Evolutionary conservation across 2,329 filamentous ascomycete species (phyloP), one percentile per base, ranked within the genome.

Genomic region (Cladosporium sp.): DNA sequence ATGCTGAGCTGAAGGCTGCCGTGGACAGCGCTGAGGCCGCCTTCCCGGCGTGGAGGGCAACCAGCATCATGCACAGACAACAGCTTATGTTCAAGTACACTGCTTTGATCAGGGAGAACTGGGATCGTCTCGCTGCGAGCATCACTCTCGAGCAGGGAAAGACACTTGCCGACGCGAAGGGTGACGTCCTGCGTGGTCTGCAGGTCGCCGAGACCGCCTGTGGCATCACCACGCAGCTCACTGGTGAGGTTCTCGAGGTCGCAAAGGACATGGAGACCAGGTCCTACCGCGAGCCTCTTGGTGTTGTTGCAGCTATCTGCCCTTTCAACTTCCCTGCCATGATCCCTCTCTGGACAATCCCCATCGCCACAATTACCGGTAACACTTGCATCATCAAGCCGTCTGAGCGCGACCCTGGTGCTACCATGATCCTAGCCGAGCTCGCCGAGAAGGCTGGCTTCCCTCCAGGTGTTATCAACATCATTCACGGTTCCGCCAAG

Each of bases 241-340:
- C 91, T 77, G 91, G 91, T 46, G 91, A 95, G 80, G 84, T 95
- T 53, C 84, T 95, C 36, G 91, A 95, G 82, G 91, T 95, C 14
- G 87, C 91, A 63, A 93, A 92, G 84, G 91, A 95, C 74, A 95
- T 95, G 91, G 91, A 95, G 83, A 95, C 91, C 32, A 83, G 91
- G 75, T 90, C 87, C 66, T 95, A 95, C 78, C 86, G 88, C 68
- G 91, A 95, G 83, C 91, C 91, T 66, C 80, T 95, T 74, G 91
- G 91, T 64, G 89, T 95, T 36, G 88, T 91, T 51, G 91, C 91
- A 65, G 90, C 91, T 66, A 95, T 95, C 71, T 95, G 91, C 83
- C 91, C 91, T 1, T 95, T 95, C 76, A 95, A 95, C 83, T 95
- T 95, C 81, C 91, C 91, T 51, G 91, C 91, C 72, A 96, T 96